Base-by-base conservation (phyloP, 345 rosid species). In the Gossypium longicalyx region DNA sequence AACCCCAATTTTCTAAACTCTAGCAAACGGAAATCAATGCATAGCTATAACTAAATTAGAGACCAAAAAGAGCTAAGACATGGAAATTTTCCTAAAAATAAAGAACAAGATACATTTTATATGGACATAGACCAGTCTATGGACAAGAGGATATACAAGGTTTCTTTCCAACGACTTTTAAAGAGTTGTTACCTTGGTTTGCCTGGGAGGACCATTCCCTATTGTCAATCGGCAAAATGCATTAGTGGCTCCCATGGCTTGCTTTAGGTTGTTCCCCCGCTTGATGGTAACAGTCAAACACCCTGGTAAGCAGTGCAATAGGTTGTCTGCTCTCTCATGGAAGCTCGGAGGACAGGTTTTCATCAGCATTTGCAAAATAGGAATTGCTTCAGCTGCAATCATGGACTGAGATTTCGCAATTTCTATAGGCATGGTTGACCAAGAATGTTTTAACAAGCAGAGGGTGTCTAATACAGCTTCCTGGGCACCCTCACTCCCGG, bases 261-360 rank as follows among this genome's bases (percentile, higher is more conserved):
- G 97, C 83, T 89, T 89, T 69, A 94, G 85, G 88, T 91, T 91
- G 76, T 81, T 88, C 54, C 97, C 98, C 25, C 90, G 96, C 83
- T 82, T 85, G 29, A 94, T 84, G 9, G 88, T 90, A 34, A 94
- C 98, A 2, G 91, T 88, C 80, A 94, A 82, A 80, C 89, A 87
- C 65, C 97, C 98, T 12, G 98, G 98, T 79, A 94, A 83, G 84
- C 98, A 94, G 77, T 90, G 98, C 81, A 94, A 83, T 59, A 94
- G 77, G 78, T 85, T 80, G 75, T 91, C 98, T 57, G 93, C 97
- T 80, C 87, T 89, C 70, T 94, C 96, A 45, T 90, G 97, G 79
- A 89, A 91, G 81, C 88, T 86, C 8, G 94, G 93, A 17, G 95
- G 97, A 80, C 93, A 88, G 38, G 91, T 86, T 85, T 89, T 89